These are phyloP conservation scores for Debaryomyces prosopidis DNA, from an alignment of 805 yeast species.

Conservation along the genomic window DNA sequence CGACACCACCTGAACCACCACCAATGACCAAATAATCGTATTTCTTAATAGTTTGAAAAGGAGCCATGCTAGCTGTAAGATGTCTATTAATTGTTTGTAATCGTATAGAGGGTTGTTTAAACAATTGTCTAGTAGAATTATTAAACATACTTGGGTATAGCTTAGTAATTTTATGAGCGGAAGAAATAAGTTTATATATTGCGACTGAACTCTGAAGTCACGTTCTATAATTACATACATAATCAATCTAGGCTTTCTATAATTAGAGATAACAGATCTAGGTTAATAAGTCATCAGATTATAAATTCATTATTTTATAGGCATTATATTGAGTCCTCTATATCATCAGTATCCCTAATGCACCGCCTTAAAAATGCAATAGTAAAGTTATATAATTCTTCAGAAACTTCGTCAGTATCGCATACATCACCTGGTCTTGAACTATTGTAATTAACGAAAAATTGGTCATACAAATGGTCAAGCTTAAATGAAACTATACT, in stretches of 20 bases:
- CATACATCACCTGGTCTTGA: constrained; percentile 10
- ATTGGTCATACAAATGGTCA: constrained; percentile 18
- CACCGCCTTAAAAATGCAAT: constrained; percentile 30
- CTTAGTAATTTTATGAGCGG: neutral
- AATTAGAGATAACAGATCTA: no score
- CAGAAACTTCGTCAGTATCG: constrained; percentile 17
- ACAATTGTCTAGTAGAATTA: constrained; percentile 6
- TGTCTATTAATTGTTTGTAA: constrained; percentile 30
- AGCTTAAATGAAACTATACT: constrained; percentile 20
- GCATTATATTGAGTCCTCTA: neutral
- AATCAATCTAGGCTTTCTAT: no score
- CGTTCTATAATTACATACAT: neutral
- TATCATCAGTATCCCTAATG: constrained; percentile 18
- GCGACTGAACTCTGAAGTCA: neutral
- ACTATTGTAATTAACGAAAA: constrained; percentile 1
- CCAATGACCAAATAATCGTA: constrained; percentile 95
- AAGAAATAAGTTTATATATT: neutral
- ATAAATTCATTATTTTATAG: neutral
- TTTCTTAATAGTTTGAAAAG: constrained; percentile 48
- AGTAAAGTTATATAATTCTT: constrained; percentile 26
- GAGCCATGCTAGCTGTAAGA: constrained; percentile 50
- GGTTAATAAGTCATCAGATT: neutral
- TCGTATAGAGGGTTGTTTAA: constrained; percentile 18
- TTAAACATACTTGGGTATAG: constrained; percentile 8
- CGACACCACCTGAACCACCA: constrained; percentile 99